Evolutionary conservation across 805 yeast species (phyloP).

Genomic region (Candida insectorum): DNA sequence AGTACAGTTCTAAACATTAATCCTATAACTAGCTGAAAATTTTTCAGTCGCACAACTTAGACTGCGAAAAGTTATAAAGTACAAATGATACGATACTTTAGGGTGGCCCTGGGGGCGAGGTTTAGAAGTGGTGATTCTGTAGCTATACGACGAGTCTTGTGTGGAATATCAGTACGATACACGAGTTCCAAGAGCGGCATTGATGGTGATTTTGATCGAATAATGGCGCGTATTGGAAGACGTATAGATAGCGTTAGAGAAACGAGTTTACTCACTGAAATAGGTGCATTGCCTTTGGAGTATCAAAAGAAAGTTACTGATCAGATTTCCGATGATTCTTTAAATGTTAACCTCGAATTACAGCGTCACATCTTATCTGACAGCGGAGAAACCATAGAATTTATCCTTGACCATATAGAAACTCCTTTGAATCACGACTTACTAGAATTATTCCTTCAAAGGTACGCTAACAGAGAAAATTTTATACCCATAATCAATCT

Average conservation of each 20-base stretch:
- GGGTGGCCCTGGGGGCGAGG: too few relatives aligned
- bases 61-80: too few relatives aligned
- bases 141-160: too few relatives aligned
- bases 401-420: conserved; percentile 5
- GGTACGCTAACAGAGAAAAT: conserved; percentile 2
- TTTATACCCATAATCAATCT: conserved; percentile 3
- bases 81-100: too few relatives aligned
- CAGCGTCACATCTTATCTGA: conserved; percentile 1
- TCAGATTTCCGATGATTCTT: neutral
- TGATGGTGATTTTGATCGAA: too few relatives aligned
- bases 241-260: too few relatives aligned
- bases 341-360: conserved; percentile 1
- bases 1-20: too few relatives aligned
- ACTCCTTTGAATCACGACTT: conserved; percentile 7
- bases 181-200: too few relatives aligned
- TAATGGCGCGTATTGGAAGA: too few relatives aligned
- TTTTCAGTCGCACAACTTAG: conserved; percentile 8
- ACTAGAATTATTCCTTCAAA: conserved; percentile 8
- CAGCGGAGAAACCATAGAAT: neutral
- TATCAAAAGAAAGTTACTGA: neutral
- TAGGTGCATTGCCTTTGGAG: neutral
- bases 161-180: too few relatives aligned
- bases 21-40: conserved; percentile 1
- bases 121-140: too few relatives aligned
- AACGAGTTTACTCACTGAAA: too few relatives aligned